Percentiles rank a stretch among this genome's conserved stretches.
Evolutionary conservation across 148 eudicot genomes (phyloP).

Genomic region (Persicaria tinctoria): DNA sequence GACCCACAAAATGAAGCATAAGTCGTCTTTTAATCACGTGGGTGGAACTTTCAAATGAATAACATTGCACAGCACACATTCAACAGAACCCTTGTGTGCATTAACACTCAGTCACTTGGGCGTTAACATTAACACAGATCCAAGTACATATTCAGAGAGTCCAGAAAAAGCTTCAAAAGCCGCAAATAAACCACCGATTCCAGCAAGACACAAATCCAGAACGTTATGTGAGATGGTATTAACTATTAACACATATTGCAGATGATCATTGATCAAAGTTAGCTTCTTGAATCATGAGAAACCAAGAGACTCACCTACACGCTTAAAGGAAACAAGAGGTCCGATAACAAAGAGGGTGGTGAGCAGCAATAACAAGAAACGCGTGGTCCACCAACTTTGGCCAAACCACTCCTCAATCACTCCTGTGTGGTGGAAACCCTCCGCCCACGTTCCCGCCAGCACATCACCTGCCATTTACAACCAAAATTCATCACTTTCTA

Average conservation of each 20-base stretch:
- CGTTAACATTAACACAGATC: no score
- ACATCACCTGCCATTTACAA: conserved; percentile 56
- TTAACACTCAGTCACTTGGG: no score
- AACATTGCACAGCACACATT: background rate
- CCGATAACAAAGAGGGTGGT: conserved; percentile 55
- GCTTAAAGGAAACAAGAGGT: conserved; percentile 71
- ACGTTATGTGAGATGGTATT: background rate
- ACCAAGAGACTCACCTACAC: conserved; percentile 42
- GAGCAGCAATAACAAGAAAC: conserved; percentile 50
- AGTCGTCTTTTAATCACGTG: background rate
- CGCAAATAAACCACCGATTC: background rate
- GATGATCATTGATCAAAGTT: background rate
- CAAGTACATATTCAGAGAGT: no score
- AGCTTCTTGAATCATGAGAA: background rate
- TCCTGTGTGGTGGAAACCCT: conserved; percentile 64
- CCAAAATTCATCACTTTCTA: conserved; percentile 6
- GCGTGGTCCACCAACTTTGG: conserved; percentile 58
- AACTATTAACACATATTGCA: background rate
- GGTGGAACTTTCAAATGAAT: background rate
- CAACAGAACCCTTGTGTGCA: no score
- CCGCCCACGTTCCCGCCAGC: conserved; percentile 64
- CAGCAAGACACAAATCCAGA: background rate
- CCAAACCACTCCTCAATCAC: conserved; percentile 87
- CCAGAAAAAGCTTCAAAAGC: background rate
- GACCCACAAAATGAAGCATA: background rate